Evolutionary conservation across 768 basidiomycete genomes (phyloP).

Genomic region (Tulasnella sp.): DNA sequence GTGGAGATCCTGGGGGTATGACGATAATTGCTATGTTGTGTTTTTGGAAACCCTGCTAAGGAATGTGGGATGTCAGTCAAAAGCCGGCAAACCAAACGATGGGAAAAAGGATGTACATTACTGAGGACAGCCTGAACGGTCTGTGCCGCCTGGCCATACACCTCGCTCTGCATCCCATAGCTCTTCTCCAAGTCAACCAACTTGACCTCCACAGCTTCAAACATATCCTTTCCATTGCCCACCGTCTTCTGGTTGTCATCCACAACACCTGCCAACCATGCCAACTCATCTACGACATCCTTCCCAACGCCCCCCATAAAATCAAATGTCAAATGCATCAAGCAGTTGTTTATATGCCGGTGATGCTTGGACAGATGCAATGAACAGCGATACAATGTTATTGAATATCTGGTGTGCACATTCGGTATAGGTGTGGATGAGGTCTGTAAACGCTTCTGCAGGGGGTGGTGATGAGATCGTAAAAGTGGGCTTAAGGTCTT

Average conservation of each 20-base stretch:
- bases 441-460: slow-evolving; percentile 29
- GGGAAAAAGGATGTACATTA: slow-evolving; percentile 30
- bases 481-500: slow-evolving; percentile 39
- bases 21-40: slow-evolving; percentile 22
- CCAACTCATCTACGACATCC: slow-evolving; percentile 32
- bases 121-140: slow-evolving; percentile 40
- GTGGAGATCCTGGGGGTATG: slow-evolving; percentile 39
- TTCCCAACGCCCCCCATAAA: slow-evolving; percentile 30
- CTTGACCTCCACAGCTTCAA: slow-evolving; percentile 51
- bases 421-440: slow-evolving; percentile 45
- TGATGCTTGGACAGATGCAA: slow-evolving; percentile 20
- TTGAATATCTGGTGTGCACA: slow-evolving; percentile 48
- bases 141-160: slow-evolving; percentile 38
- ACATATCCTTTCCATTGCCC: slow-evolving; percentile 31
- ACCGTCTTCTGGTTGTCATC: slow-evolving; percentile 28
- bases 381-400: slow-evolving; percentile 31
- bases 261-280: slow-evolving; percentile 42
- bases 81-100: slow-evolving; percentile 30
- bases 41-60: slow-evolving; percentile 4
- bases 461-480: slow-evolving; percentile 23
- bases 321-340: slow-evolving; percentile 32
- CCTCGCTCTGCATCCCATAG: slow-evolving; percentile 41
- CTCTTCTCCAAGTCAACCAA: slow-evolving; percentile 37
- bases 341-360: slow-evolving; percentile 27
- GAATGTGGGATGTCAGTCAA: background rate